phyloP scores from a whole-genome alignment of 345 rosid genomes.

The Eucalyptus microcorys region DNA sequence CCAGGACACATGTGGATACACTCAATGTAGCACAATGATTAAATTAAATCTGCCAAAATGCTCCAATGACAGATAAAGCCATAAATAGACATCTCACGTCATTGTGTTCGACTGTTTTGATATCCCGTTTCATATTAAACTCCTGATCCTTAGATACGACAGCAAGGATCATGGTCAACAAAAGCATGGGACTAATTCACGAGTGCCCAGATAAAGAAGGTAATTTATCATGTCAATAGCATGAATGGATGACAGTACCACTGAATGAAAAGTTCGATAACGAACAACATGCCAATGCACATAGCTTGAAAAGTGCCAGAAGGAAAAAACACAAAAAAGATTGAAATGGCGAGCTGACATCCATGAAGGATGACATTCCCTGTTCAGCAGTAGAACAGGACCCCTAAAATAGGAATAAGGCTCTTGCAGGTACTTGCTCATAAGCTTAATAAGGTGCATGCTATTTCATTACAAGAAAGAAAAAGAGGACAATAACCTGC shows the following conservation, averaged over 20 bases:
- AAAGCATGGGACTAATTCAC: neutral
- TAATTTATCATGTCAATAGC: too few relatives aligned
- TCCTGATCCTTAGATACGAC: neutral
- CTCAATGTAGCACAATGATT: neutral
- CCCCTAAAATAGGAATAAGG: neutral
- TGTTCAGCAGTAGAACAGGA: neutral
- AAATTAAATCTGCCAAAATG: neutral
- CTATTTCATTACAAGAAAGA: neutral
- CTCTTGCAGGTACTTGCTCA: neutral
- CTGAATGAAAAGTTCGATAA: neutral
- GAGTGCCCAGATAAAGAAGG: neutral
- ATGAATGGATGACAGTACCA: neutral
- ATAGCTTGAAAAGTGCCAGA: neutral
- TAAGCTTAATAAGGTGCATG: neutral
- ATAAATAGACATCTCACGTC: neutral
- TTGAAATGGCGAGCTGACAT: neutral
- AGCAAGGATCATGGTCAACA: neutral
- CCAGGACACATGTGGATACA: neutral
- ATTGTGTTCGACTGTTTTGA: neutral
- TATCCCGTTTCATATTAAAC: neutral
- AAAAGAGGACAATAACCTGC: slow-evolving; percentile 37
- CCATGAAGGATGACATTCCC: neutral
- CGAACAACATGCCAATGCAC: neutral
- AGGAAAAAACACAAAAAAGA: too few relatives aligned
- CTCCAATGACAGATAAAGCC: neutral